Conservation (phyloP, 371 early-diverging fungal species). For the Phascolomyces articulosus region DNA sequence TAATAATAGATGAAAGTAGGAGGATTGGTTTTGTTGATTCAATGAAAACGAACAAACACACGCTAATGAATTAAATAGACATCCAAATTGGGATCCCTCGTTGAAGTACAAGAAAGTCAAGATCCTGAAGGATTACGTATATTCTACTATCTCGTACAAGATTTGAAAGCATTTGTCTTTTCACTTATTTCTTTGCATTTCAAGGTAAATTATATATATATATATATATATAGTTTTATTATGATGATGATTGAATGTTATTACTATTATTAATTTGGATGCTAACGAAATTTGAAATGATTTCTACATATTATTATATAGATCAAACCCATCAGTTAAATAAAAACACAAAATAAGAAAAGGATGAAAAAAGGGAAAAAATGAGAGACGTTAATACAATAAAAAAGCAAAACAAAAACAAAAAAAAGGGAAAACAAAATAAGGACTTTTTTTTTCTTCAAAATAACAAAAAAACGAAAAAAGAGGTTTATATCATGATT, state of each 20-base stretch:
- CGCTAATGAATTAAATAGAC: conserved; percentile 74
- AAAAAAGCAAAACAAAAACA: not conserved
- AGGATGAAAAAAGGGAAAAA: not conserved
- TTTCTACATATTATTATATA: conserved; percentile 14
- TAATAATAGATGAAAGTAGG: not conserved
- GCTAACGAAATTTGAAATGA: too few species aligned
- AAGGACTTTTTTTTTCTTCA: not conserved
- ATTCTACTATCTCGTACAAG: conserved; percentile 97
- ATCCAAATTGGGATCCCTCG: conserved; percentile 89
- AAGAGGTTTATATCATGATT: too few species aligned
- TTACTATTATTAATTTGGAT: not conserved
- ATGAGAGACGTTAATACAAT: not conserved
- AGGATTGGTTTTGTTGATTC: not conserved
- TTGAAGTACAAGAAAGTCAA: conserved; percentile 85
- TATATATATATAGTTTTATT: not conserved
- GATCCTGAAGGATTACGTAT: conserved; percentile 95
- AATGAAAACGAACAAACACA: too few species aligned
- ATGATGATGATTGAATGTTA: too few species aligned
- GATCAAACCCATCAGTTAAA: conserved; percentile 54
- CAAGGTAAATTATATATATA: conserved; percentile 71
- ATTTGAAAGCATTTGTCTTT: conserved; percentile 94
- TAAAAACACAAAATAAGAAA: not conserved
- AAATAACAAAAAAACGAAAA: too few species aligned
- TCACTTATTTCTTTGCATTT: conserved; percentile 94
- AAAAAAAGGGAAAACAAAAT: not conserved